These are phyloP conservation scores for Bruguiera gymnorhiza DNA, from an alignment of 345 rosid genomes.

Conservation along the genomic window DNA sequence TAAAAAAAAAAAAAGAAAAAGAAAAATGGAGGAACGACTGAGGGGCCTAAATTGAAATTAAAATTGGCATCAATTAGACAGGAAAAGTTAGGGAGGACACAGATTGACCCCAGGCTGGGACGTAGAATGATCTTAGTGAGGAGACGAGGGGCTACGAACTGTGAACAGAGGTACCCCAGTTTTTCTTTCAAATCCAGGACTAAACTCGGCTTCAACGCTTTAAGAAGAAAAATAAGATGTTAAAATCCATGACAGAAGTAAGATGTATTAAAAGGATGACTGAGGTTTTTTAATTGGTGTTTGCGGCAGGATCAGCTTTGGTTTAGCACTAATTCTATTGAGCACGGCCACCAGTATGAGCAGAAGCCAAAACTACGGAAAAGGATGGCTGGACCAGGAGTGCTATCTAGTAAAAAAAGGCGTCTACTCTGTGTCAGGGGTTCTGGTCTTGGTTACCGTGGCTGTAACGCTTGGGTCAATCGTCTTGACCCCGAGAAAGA, in stretches of 20 bases:
- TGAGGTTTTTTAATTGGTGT: neutral
- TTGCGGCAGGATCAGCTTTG: slow-evolving; percentile 58
- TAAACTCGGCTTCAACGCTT: slow-evolving; percentile 13
- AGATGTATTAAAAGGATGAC: neutral
- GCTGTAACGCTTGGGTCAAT: slow-evolving; percentile 42
- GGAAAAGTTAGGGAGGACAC: neutral
- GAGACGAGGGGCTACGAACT: neutral
- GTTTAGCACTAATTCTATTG: slow-evolving; percentile 42
- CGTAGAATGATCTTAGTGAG: neutral
- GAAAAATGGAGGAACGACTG: neutral
- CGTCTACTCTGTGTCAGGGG: slow-evolving; percentile 49
- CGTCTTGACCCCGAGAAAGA: slow-evolving; percentile 3
- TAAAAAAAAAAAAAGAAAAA: no score
- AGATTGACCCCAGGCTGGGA: neutral
- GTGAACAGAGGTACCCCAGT: neutral
- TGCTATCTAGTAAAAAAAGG: slow-evolving; percentile 71
- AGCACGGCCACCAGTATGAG: slow-evolving; percentile 68
- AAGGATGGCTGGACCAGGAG: slow-evolving; percentile 68
- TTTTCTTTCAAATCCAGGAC: neutral
- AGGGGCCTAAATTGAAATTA: neutral
- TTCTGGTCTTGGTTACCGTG: slow-evolving; percentile 35
- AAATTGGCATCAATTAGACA: neutral
- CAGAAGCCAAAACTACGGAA: slow-evolving; percentile 55
- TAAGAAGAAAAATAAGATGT: neutral
- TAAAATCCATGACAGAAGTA: neutral